A percentile compares a stretch with the other conserved stretches of the same genome.
These are phyloP conservation scores for Triticum turgidum DNA, from an alignment of 176 grass and related monocot genomes.

Conservation along the genomic window DNA sequence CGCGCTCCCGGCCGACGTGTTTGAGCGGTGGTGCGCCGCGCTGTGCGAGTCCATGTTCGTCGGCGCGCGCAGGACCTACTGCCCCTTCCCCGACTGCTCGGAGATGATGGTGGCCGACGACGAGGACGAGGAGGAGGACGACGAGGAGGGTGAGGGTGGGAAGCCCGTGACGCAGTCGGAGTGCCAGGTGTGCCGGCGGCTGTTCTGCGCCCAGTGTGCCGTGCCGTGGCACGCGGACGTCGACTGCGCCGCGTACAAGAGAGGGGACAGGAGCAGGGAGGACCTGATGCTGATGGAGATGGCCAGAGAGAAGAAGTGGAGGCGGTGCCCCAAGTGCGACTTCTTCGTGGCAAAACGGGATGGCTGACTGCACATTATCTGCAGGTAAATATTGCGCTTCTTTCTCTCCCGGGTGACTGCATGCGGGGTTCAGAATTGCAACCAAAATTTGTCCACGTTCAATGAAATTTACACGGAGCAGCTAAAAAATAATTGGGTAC, in stretches of 20 bases:
- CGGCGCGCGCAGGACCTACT: slow-evolving; percentile 42
- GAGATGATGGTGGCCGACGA: slow-evolving; percentile 52
- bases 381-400: slow-evolving; percentile 45
- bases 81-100: slow-evolving; percentile 70
- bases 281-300: slow-evolving; percentile 61
- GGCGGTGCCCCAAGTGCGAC: slow-evolving; percentile 59
- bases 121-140: background rate
- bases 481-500: no score
- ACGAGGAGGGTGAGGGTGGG: background rate
- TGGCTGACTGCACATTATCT: slow-evolving; percentile 64
- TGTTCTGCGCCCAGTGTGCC: slow-evolving; percentile 59
- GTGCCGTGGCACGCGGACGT: slow-evolving; percentile 61
- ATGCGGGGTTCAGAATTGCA: no score
- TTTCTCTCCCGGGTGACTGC: background rate
- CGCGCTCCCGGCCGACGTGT: slow-evolving; percentile 21
- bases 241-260: slow-evolving; percentile 39
- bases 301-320: slow-evolving; percentile 54
- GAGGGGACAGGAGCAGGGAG: slow-evolving; percentile 40
- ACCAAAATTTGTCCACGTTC: no score
- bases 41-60: slow-evolving; percentile 51
- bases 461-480: no score
- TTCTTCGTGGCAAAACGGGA: slow-evolving; percentile 47
- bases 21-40: slow-evolving; percentile 53
- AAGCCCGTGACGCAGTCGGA: slow-evolving; percentile 43
- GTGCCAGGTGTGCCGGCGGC: slow-evolving; percentile 55